phyloP scores from a whole-genome alignment of 345 rosid genomes.

The Eucalyptus sideroxylon region DNA sequence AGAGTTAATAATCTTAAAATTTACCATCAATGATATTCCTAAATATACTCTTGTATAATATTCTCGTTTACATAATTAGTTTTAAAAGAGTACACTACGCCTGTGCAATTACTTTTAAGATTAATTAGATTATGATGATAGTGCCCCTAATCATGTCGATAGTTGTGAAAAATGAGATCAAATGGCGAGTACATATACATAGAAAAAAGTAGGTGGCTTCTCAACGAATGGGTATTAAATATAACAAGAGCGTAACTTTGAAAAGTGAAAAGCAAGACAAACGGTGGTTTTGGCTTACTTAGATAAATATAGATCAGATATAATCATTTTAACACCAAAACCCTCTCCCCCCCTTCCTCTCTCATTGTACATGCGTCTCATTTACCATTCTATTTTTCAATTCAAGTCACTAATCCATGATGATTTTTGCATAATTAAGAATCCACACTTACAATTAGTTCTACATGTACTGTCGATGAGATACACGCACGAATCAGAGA shows the following conservation, averaged over 20 bases:
- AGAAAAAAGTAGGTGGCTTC: not conserved
- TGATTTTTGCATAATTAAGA: not conserved
- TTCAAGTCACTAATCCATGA: not conserved
- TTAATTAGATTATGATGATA: not conserved
- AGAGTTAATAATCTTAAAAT: not conserved
- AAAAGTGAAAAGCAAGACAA: not conserved
- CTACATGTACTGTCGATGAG: not conserved
- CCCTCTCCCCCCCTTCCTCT: not conserved
- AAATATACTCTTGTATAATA: not conserved
- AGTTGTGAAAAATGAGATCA: not conserved
- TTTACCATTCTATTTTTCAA: not conserved
- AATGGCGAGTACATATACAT: not conserved
- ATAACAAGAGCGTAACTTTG: not conserved
- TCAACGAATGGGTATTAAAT: not conserved
- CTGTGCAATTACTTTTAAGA: not conserved
- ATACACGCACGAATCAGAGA: not conserved
- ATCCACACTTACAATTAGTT: not conserved
- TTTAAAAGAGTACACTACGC: not conserved
- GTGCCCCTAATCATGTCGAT: not conserved
- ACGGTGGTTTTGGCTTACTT: not conserved
- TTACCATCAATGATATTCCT: not conserved
- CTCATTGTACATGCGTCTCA: not conserved
- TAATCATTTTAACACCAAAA: not conserved
- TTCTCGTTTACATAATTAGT: not conserved
- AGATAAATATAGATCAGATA: not conserved